Evolutionary conservation across 192 early-diverging fungal genomes (phyloP), one percentile per base, ranked within the genome.

Genomic region (Coemansia sp.): DNA sequence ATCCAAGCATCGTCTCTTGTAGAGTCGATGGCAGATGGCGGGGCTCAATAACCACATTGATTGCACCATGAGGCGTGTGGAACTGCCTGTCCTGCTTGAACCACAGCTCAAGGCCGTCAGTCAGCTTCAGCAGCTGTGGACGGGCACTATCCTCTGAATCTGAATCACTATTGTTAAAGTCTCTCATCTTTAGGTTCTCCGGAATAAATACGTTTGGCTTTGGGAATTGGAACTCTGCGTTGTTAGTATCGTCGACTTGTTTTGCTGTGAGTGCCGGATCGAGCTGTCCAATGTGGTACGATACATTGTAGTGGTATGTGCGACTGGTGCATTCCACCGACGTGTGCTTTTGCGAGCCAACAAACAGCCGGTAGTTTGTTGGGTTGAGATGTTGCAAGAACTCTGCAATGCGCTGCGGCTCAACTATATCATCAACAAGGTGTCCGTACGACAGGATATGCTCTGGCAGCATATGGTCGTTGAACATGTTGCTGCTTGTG

Each of bases 21-120:
- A 90, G 91, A 9, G 62, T 70, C 80, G 15, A 73, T 22, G 20
- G 23, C 22, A 50, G 20, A 50, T 50, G 47, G 15, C 47, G 47
- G 20, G 47, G 47, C 6, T 50, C 47, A 50, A 87, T 84, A 45
- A 75, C 62, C 31, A 94, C 82, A 64, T 81, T 83, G 33, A 91
- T 79, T 45, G 84, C 84, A 15, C 89, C 91, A 58, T 89, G 89
- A 19, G 96, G 96, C 7, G 90, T 83, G 82, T 85, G 88, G 60
- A 94, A 98, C 1, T 81, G 90, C 61, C 94, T 89, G 68, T 96
- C 95, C 58, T 90, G 88, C 70, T 95, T 95, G 63, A 92, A 87
- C 96, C 96, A 98, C 57, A 94, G 56, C 7, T 93, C 85, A 30
- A 53, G 25, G 8, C 6, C 41, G 27, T 75, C 60, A 0, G 25